Conservation (phyloP, 805 yeast genomes). For the Teunomyces atbi region DNA sequence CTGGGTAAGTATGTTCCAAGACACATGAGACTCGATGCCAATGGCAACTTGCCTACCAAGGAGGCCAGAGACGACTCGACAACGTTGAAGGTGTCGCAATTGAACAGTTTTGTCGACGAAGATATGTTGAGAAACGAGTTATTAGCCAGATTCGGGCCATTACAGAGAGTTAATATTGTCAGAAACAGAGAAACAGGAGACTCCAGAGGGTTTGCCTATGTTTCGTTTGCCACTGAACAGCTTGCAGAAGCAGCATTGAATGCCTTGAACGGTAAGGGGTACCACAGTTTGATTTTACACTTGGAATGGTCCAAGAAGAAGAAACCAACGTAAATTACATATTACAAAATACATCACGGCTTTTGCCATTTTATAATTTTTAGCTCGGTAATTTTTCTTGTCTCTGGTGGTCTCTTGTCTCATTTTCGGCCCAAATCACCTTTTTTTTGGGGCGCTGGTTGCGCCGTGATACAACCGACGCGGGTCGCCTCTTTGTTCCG, state of each 20-base stretch:
- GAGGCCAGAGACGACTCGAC: constrained; percentile 74
- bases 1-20: constrained; percentile 43
- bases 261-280: constrained; percentile 83
- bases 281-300: constrained; percentile 74
- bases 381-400: no score
- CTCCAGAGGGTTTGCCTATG: constrained; percentile 95
- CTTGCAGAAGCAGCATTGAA: constrained; percentile 79
- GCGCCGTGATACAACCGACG: no score
- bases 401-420: not conserved
- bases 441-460: no score
- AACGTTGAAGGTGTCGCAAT: constrained; percentile 87
- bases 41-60: constrained; percentile 37
- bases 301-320: constrained; percentile 49
- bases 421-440: no score
- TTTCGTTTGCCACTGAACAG: constrained; percentile 66
- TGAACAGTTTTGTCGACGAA: constrained; percentile 83
- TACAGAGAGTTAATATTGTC: constrained; percentile 76
- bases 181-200: constrained; percentile 91
- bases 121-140: constrained; percentile 72
- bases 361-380: no score
- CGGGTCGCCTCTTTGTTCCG: no score
- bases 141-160: constrained; percentile 62
- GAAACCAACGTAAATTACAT: constrained; percentile 18
- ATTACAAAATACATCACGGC: no score
- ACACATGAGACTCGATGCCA: constrained; percentile 45